Evolutionary conservation across 768 basidiomycete genomes (phyloP).

Genomic region (Leccinum aurantiacum): DNA sequence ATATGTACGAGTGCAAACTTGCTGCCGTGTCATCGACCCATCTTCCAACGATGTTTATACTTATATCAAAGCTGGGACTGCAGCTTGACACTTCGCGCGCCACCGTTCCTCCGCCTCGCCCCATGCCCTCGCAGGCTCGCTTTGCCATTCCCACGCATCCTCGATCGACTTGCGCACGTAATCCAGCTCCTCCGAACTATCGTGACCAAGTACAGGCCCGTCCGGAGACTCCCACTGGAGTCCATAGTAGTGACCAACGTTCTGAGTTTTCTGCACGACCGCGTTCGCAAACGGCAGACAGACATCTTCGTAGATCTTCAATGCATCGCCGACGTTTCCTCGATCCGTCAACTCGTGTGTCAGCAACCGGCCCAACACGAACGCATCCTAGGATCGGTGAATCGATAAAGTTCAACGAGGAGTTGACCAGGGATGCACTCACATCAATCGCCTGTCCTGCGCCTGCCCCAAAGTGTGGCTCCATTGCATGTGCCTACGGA

Average conservation of each 20-base stretch:
- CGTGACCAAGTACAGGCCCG: slow-evolving; percentile 1
- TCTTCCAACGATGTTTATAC: neutral
- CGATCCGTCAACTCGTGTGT: slow-evolving; percentile 22
- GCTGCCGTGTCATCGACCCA: neutral
- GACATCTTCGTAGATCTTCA: slow-evolving; percentile 33
- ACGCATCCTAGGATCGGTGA: slow-evolving; percentile 25
- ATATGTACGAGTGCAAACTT: neutral
- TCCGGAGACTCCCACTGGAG: slow-evolving; percentile 11
- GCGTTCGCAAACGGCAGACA: slow-evolving; percentile 32
- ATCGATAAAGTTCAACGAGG: neutral
- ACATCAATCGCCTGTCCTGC: slow-evolving; percentile 33
- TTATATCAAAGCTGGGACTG: neutral
- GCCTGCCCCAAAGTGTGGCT: too few species aligned
- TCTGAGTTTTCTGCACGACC: slow-evolving; percentile 19
- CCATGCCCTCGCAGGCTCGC: slow-evolving; percentile 6
- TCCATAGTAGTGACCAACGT: slow-evolving; percentile 25
- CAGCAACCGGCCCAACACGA: slow-evolving; percentile 32
- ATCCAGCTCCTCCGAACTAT: slow-evolving; percentile 10
- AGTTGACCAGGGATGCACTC: slow-evolving; percentile 1
- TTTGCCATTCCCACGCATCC: slow-evolving; percentile 24
- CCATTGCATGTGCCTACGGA: too few species aligned
- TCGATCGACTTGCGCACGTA: slow-evolving; percentile 14
- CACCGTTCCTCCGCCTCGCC: slow-evolving; percentile 14
- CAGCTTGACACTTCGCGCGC: neutral
- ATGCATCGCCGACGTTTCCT: slow-evolving; percentile 25